A percentile compares a stretch with the other conserved stretches of the same genome.
phyloP scores from a whole-genome alignment of 1,139 yeast species.

The Geotrichum phurueaensis region DNA sequence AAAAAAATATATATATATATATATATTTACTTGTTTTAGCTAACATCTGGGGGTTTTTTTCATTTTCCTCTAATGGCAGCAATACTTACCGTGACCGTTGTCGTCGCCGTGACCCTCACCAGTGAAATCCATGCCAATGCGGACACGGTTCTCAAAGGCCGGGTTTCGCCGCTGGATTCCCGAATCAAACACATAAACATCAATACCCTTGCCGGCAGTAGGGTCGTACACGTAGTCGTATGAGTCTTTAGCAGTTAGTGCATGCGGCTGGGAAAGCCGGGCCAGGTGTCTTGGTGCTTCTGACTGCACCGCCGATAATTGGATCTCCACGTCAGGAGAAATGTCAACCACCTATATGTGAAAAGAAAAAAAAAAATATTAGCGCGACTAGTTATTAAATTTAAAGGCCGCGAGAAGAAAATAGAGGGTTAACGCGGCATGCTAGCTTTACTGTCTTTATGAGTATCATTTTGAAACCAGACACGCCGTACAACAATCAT shows the following conservation, averaged over 20 bases:
- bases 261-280: constrained; percentile 49
- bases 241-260: constrained; percentile 33
- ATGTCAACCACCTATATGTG: constrained; percentile 28
- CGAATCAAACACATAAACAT: constrained; percentile 72
- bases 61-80: neutral
- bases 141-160: constrained; percentile 60
- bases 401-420: too few species aligned
- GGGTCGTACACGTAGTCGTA: constrained; percentile 40
- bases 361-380: neutral
- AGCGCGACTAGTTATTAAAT: constrained; percentile 11
- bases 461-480: neutral
- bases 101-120: constrained; percentile 55
- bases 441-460: neutral
- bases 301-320: constrained; percentile 37
- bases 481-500: neutral
- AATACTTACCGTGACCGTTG: constrained; percentile 52
- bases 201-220: constrained; percentile 48
- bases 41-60: neutral
- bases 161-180: constrained; percentile 54
- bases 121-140: constrained; percentile 54
- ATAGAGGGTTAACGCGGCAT: too few species aligned
- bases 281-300: constrained; percentile 68
- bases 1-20: neutral
- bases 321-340: constrained; percentile 28
- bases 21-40: neutral